A percentile compares a stretch with the other conserved stretches of the same genome.
These are phyloP conservation scores for Cinnamomum micranthum DNA, from an alignment of 164 flowering plant species.

Conservation along the genomic window DNA sequence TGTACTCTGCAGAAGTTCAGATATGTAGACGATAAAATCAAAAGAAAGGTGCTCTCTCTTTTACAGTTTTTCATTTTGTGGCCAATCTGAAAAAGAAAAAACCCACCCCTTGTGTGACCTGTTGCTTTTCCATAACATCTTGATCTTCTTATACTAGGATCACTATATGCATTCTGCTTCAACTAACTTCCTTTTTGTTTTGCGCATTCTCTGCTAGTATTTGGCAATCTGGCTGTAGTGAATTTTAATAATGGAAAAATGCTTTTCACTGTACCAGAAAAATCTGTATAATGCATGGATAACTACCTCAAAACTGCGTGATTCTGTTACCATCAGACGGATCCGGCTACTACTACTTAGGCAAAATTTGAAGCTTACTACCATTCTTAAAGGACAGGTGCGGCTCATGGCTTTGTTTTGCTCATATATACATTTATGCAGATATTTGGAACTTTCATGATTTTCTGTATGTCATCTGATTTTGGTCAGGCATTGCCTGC, in stretches of 20 bases:
- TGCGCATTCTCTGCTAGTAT: background rate
- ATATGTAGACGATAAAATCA: no score
- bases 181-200: no score
- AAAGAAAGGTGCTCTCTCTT: no score
- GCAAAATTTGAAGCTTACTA: conserved; percentile 69
- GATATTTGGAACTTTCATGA: background rate
- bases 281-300: conserved; percentile 82
- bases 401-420: conserved; percentile 12
- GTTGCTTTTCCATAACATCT: no score
- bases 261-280: conserved; percentile 46
- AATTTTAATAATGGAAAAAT: background rate
- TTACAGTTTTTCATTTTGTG: no score
- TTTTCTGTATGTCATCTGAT: background rate
- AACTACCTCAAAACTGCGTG: conserved; percentile 72
- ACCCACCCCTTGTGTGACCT: no score
- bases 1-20: no score
- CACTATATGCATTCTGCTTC: no score
- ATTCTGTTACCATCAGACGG: conserved; percentile 72
- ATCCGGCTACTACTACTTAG: conserved; percentile 62
- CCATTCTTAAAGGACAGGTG: conserved; percentile 82
- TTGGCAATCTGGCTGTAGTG: background rate
- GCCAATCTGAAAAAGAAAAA: no score
- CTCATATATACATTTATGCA: background rate
- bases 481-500: background rate
- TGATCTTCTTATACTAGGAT: no score